Conservation (phyloP, 2,329 filamentous ascomycete species). For the Gaeumannomyces sp. region DNA sequence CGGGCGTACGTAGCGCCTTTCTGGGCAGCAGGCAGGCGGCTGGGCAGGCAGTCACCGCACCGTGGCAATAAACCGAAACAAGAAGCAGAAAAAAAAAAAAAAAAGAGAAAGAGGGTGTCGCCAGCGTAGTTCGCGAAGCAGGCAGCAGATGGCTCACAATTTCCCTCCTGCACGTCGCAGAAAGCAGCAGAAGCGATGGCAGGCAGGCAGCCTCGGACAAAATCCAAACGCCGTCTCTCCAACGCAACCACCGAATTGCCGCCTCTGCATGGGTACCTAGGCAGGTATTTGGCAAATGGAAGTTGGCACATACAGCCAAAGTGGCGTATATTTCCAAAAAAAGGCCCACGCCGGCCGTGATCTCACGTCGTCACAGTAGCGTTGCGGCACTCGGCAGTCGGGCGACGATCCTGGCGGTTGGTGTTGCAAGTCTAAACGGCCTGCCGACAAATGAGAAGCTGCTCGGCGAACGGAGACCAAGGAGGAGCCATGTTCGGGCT, state of each 20-base stretch:
- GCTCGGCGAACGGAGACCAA: not conserved
- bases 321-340: too few relatives aligned
- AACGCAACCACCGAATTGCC: too few relatives aligned
- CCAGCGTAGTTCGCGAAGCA: not conserved
- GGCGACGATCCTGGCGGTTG: not conserved
- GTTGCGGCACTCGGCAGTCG: not conserved
- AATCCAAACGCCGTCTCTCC: too few relatives aligned
- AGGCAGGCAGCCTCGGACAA: not conserved
- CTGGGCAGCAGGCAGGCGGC: not conserved
- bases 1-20: not conserved
- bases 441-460: not conserved
- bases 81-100: not conserved
- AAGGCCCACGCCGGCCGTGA: not conserved
- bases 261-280: too few relatives aligned
- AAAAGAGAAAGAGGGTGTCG: not conserved
- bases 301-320: too few relatives aligned
- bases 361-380: not conserved
- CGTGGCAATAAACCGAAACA: not conserved
- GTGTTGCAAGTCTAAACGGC: not conserved
- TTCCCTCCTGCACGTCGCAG: too few relatives aligned
- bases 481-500: not conserved
- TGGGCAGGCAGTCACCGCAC: not conserved
- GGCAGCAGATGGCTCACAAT: not conserved
- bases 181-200: too few relatives aligned
- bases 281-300: too few relatives aligned